A percentile compares a stretch with the other conserved stretches of the same genome.
phyloP scores from a whole-genome alignment of 1,284 basidiomycete genomes.

The Waitea zeae region DNA sequence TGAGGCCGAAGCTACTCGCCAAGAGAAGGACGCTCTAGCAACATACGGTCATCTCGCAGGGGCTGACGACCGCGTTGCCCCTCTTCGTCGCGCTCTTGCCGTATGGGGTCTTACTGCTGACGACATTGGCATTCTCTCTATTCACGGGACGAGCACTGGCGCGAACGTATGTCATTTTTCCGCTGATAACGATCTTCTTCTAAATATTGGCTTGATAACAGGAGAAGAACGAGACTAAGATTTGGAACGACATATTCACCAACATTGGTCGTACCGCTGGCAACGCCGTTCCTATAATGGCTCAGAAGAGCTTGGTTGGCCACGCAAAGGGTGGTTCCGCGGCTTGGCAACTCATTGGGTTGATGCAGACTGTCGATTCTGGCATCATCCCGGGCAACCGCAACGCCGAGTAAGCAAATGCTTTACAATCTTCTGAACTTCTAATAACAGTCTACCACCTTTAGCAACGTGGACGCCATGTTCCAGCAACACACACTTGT shows the following conservation, averaged over 20 bases:
- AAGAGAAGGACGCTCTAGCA: conserved; percentile 81
- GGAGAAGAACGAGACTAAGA: conserved; percentile 96
- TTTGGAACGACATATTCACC: conserved; percentile 91
- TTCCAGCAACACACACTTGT: conserved; percentile 84
- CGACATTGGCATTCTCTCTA: conserved; percentile 78
- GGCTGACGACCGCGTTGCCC: conserved; percentile 68
- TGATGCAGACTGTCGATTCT: conserved; percentile 73
- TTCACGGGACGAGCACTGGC: conserved; percentile 90
- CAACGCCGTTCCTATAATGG: conserved; percentile 92
- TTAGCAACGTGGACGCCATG: conserved; percentile 87
- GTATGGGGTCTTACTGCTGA: conserved; percentile 92
- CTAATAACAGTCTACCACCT: no score
- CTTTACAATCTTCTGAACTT: no score
- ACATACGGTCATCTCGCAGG: conserved; percentile 95
- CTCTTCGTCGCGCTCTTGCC: conserved; percentile 86
- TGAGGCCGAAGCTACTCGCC: conserved; percentile 75
- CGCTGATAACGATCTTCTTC: conserved; percentile 2
- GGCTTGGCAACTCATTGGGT: conserved; percentile 93
- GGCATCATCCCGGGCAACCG: conserved; percentile 95
- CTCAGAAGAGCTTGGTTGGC: conserved; percentile 92
- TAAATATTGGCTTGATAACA: conserved; percentile 15
- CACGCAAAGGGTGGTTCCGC: conserved; percentile 96
- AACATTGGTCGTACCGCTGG: conserved; percentile 79
- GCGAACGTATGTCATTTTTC: conserved; percentile 56
- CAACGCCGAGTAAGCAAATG: conserved; percentile 70